Evolutionary conservation across 1,284 basidiomycete genomes (phyloP), one percentile per base, ranked within the genome.

Genomic region (Leccinum griseonigrum): DNA sequence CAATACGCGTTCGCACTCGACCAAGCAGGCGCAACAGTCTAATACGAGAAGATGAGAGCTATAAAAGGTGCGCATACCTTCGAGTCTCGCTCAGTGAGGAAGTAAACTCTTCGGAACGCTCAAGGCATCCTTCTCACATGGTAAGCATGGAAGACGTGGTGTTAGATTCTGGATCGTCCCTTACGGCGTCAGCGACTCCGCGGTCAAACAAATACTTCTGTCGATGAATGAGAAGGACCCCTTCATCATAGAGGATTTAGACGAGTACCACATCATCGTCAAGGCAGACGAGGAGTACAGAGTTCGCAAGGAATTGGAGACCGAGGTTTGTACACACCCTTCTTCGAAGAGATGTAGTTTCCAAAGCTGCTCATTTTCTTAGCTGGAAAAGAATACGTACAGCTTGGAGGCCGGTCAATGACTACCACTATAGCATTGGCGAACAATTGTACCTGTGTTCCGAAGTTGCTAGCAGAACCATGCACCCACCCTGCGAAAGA

Each of bases 181-280:
- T 26, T 32, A 55, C 32, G 51, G 13, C 54, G 13, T 22, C 69
- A 94, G 94, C 70, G 93, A 95, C 73, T 86, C 92, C 5, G 94
- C 93, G 3, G 93, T 95, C 58, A 95, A 95, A 76, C 93, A 95
- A 73, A 94, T 95, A 60, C 81, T 95, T 31, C 80, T 95, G 43
- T 80, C 85, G 14, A 85, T 95, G 82, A 92, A 96, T 74, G 90
- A 94, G 74, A 86, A 83, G 68, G 77, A 83, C 14, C 83, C 79
- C 57, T 95, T 95, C 75, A 89, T 95, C 67, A 91, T 95, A 61
- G 89, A 94, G 70, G 94, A 96, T 68, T 74, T 95, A 31, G 94
- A 95, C 71, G 92, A 95, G 64, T 85, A 86, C 59, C 92, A 95
- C 74, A 71, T 95, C 1, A 84, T 95, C 54, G 90, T 95, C 73